Base-by-base conservation (phyloP, 805 yeast genomes). In the Isabelozyma heimii region DNA sequence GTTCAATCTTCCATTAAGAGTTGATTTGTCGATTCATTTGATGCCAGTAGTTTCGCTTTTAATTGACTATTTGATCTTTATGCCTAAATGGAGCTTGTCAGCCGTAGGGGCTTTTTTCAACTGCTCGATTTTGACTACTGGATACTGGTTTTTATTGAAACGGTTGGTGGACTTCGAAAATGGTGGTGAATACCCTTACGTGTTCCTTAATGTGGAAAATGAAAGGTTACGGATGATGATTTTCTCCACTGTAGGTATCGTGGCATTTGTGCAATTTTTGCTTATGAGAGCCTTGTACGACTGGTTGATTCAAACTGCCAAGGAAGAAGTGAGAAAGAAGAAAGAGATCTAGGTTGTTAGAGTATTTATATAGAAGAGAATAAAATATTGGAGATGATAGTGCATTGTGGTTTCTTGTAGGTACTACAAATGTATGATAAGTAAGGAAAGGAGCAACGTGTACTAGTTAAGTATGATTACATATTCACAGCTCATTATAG, bases 171-270 rank as follows among this genome's bases (percentile, higher is more conserved):
- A 76, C 48, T 66, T 76, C 30, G 69, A 70, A 16, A 60, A 52
- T 20, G 79, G 79, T 7, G 84, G 77, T 2, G 69, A 64, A 14
- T 85, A 80, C 55, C 92, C 92, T 0, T 86, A 86, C 59, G 87
- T 84, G 8, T 86, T 86, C 59, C 67, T 86, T 57, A 79, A 85
- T 59, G 85, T 79, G 12, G 72, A 66, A 4, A 69, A 66, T 5
- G 76, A 70, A 30, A 65, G 67, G 8, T 63, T 63, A 16, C 72
- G 87, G 49, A 61, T 72, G 1, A 51, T 73, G 6, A 78, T 85
- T 16, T 85, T 85, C 59, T 66, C 61, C 0, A 54, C 66, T 7
- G 80, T 85, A 16, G 74, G 70, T 4, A 44, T 58, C 7, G 55
- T 60, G 28, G 72, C 67, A 8, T 72, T 66, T 46, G 49, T 55